Evolutionary conservation across 2,329 filamentous ascomycete genomes (phyloP), one percentile per base, ranked within the genome.

Genomic region (Fusarium pseudonygamai): DNA sequence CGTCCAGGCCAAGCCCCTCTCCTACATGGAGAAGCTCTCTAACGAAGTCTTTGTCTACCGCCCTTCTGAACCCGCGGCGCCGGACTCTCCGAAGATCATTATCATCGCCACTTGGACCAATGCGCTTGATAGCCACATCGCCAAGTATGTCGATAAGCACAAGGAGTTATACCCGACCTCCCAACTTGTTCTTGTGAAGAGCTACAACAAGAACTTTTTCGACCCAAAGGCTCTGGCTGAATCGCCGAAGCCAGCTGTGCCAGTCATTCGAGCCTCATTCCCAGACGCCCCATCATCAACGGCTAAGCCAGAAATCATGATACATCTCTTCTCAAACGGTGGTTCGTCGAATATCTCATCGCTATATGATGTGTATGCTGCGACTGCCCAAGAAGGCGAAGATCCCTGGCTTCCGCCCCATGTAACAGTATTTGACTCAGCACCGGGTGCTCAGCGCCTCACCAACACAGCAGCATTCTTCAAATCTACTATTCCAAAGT

Each of bases 71-170:
- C 20, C 20, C 26, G 15, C 30, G 11, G 6, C 34, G 7, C 28
- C 47, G 22, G 40, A 7, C 4, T 15, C 61, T 12, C 71, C 71
- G 24, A 71, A 64, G 49, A 39, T 73, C 10, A 55, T 73, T 24
- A 63, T 73, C 7, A 30, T 73, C 7, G 66, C 66, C 3, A 64
- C 24, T 20, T 73, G 66, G 70, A 71, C 71, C 32, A 71, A 73
- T 30, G 57, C 66, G 1, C 30, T 62, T 30, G 57, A 71, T 9
- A 22, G 15, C 6, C 62, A 74, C 10, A 67, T 73, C n/a, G 66
- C 71, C 40, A 74, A 73, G 36, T 73, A 71, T 30, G 55, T 71
- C 49, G 52, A 67, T 9, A 67, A 60, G 37, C 49, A 73, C 46
- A 74, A 57, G 34, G 26, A 30, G 15, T 1, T 64, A 12, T 58